Conservation (phyloP, 441 rosid genomes). For the Populus hybrid region DNA sequence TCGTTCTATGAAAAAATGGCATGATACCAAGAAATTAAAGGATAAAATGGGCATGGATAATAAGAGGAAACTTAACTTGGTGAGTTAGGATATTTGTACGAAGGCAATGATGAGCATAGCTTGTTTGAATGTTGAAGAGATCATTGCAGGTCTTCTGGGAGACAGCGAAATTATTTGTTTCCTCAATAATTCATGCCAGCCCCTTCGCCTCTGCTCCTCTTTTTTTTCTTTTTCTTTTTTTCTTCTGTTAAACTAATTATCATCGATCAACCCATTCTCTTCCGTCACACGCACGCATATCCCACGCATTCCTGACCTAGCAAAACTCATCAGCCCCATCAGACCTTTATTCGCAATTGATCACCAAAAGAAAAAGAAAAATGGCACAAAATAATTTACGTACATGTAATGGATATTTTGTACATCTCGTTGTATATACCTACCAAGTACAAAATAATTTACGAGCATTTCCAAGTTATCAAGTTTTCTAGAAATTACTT, state of each 20-base stretch:
- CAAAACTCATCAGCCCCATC: background rate
- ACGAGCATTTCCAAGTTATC: no score
- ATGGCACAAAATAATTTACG: background rate
- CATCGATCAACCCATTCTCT: background rate
- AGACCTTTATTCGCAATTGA: background rate
- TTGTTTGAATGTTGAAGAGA: conserved; percentile 12
- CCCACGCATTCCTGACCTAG: background rate
- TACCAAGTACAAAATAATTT: no score
- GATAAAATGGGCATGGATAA: background rate
- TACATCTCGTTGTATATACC: no score
- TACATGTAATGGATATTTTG: no score
- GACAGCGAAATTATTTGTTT: conserved; percentile 15
- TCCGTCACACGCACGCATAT: background rate
- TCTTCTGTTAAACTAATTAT: no score
- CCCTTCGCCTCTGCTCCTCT: background rate
- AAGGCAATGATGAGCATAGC: background rate
- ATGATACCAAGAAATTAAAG: no score
- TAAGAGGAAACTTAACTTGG: background rate
- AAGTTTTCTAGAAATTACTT: no score
- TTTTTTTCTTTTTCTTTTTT: background rate
- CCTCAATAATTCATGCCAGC: background rate
- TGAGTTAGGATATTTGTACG: background rate
- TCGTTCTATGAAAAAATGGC: no score
- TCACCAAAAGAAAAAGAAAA: background rate
- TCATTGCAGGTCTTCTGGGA: conserved; percentile 19